Base-by-base conservation (phyloP, 2,329 filamentous ascomycete species). In the Diaporthe batatas region DNA sequence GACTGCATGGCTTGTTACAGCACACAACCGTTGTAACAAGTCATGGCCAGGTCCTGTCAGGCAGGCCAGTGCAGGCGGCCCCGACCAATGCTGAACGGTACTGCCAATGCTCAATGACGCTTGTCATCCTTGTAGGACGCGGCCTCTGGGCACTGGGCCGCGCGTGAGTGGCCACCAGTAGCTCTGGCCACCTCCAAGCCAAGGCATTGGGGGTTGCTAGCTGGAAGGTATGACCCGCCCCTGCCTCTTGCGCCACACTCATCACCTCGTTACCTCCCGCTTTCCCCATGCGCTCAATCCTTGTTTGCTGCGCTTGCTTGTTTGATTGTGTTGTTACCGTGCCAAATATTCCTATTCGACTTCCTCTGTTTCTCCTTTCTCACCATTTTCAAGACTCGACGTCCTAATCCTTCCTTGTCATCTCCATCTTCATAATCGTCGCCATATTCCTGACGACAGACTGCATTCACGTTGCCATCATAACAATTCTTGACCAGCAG, bases 201-300 rank as follows among this genome's bases (percentile, higher is more conserved):
- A 51, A 65, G 62, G 62, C 44, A 51, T 14, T 51, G 44, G 44
- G 39, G 58, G 39, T 10, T 51, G 62, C 62, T 65, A 65, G 62
- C 62, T 53, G 62, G 62, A 36, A 65, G 62, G 29, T 29, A 53
- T 53, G 62, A 67, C 62, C 62, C 62, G 62, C 62, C 62, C 62
- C 62, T 65, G 62, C 25, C 44, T 49, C 21, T 44, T 51, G 44
- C 62, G 62, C 62, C 62, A 67, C 62, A 53, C 62, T 53, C 62
- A 53, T 25, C 62, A 67, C 32, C 62, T 51, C 44, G 59, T 65
- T 51, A 21, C 59, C 62, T 51, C 58, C 58, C 25, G 23, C 11
- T 6, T 47, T 18, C 59, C 59, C 44, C 44, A n/a, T 14, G 39
- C 25, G 18, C 21, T 18, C 32, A 58, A 58, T 14, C 34, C 42